Conservation (phyloP, 768 basidiomycete species). For the Termitomyces sp. region DNA sequence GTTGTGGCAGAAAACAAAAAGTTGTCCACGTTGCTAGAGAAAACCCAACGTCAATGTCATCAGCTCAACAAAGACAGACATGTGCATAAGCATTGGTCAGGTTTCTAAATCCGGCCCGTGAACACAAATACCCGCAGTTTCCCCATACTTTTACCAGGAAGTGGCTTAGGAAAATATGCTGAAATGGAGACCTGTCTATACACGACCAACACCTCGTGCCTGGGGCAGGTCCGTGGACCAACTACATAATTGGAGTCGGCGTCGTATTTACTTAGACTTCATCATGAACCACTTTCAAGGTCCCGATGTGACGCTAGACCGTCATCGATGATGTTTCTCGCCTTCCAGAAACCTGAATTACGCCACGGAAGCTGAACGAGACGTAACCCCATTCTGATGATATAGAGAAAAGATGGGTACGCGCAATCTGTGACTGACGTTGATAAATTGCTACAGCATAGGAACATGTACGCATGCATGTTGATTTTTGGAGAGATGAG, state of each 20-base stretch:
- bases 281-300: background rate
- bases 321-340: background rate
- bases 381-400: background rate
- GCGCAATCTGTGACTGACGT: too few species aligned
- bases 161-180: background rate
- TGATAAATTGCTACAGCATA: too few species aligned
- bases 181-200: background rate
- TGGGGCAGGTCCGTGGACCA: background rate
- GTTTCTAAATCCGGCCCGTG: slow-evolving; percentile 2
- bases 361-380: background rate
- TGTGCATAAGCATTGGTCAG: slow-evolving; percentile 1
- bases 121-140: slow-evolving; percentile 21
- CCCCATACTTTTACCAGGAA: background rate
- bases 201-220: background rate
- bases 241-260: background rate
- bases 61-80: slow-evolving; percentile 10
- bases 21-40: background rate
- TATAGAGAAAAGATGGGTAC: background rate
- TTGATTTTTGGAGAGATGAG: background rate
- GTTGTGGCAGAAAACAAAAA: background rate
- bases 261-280: background rate
- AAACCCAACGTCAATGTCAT: background rate
- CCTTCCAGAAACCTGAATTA: background rate
- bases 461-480: too few species aligned
- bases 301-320: background rate